phyloP scores from a whole-genome alignment of 2,329 filamentous ascomycete genomes.

The Aspergillus proliferans region DNA sequence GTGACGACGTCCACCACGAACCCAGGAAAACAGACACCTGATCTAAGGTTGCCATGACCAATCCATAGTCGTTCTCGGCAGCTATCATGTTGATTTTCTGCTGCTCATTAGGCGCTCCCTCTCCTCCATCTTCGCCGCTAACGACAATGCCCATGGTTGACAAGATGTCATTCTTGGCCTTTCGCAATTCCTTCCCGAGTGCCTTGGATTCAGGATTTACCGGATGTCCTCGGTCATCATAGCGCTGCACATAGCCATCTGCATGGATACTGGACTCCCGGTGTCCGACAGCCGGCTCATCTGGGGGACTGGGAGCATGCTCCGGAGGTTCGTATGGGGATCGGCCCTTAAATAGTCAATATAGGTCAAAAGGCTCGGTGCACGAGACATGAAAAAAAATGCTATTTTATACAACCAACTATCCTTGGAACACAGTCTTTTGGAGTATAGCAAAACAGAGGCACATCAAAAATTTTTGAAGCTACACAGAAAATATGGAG shows the following conservation, averaged over 20 bases:
- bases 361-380: conserved; percentile 1
- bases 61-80: conserved; percentile 39
- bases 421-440: background rate
- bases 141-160: conserved; percentile 45
- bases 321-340: conserved; percentile 43
- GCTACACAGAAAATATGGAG: background rate
- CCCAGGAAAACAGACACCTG: conserved; percentile 36
- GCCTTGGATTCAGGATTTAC: conserved; percentile 38
- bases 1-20: conserved; percentile 37
- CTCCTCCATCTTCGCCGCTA: conserved; percentile 34
- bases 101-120: conserved; percentile 30
- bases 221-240: conserved; percentile 44
- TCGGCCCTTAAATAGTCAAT: conserved; percentile 34
- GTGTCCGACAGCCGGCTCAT: conserved; percentile 14
- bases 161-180: conserved; percentile 47
- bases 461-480: background rate
- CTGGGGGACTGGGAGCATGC: conserved; percentile 12
- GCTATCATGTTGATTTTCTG: conserved; percentile 33
- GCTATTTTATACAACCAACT: background rate
- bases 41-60: conserved; percentile 37
- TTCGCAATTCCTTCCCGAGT: conserved; percentile 34
- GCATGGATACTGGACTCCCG: conserved; percentile 24
- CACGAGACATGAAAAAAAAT: conserved; percentile 2
- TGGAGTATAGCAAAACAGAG: background rate
- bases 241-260: conserved; percentile 42